These are phyloP conservation scores for Aspergillus alliaceus DNA, from an alignment of 2,329 filamentous ascomycete genomes.

Conservation along the genomic window DNA sequence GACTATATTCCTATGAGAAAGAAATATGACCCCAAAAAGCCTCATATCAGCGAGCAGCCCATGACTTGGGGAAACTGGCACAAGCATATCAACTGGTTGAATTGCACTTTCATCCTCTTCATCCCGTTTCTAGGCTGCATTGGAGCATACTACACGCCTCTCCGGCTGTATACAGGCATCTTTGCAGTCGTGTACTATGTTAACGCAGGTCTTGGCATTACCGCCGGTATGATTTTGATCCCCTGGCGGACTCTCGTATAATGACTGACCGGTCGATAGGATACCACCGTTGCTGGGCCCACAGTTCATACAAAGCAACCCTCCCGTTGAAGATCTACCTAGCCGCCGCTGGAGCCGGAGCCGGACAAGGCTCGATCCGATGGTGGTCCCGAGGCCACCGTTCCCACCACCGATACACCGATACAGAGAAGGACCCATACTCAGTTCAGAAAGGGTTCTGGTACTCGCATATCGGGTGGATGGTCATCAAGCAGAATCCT, in stretches of 20 bases:
- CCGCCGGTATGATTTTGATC: conserved; percentile 55
- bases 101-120: conserved; percentile 72
- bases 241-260: background rate
- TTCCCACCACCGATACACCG: conserved; percentile 83
- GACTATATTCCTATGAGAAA: background rate
- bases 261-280: conserved; percentile 38
- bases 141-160: conserved; percentile 71
- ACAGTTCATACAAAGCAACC: conserved; percentile 74
- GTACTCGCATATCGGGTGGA: conserved; percentile 57
- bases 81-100: conserved; percentile 88
- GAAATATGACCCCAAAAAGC: conserved; percentile 49
- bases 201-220: conserved; percentile 74
- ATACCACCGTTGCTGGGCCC: conserved; percentile 80
- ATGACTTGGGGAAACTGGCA: conserved; percentile 79
- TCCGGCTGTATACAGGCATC: conserved; percentile 65
- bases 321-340: conserved; percentile 69
- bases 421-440: conserved; percentile 86
- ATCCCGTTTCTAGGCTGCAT: conserved; percentile 71
- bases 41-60: conserved; percentile 76
- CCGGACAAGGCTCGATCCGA: conserved; percentile 60
- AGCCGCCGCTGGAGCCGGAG: background rate
- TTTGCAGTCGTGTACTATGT: conserved; percentile 76
- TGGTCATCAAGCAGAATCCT: conserved; percentile 84
- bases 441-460: conserved; percentile 79
- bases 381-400: conserved; percentile 85